Conservation (phyloP, 2,329 filamentous ascomycete species). For the Penicillium sp. region DNA sequence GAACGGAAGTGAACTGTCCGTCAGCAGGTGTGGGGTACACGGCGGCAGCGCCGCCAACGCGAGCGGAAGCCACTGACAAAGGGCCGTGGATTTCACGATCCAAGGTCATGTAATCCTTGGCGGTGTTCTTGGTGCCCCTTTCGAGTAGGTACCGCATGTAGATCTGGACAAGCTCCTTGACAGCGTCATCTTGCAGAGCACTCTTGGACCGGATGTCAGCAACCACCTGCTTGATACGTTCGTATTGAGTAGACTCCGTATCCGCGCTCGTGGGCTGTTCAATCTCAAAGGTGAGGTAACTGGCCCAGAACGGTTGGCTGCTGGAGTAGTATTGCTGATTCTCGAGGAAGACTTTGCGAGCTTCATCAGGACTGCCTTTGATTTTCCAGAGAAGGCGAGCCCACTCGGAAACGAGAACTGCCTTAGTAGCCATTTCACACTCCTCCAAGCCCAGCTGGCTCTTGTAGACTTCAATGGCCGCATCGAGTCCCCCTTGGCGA, state of each 20-base stretch:
- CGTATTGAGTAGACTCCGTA: constrained; percentile 61
- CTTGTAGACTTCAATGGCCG: constrained; percentile 79
- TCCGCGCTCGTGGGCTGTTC: constrained; percentile 69
- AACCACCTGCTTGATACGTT: constrained; percentile 76
- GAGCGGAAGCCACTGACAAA: constrained; percentile 36
- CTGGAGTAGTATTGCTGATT: constrained; percentile 81
- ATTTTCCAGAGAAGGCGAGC: constrained; percentile 82
- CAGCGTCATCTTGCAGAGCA: constrained; percentile 61
- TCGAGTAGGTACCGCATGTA: constrained; percentile 85
- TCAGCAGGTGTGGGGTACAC: constrained; percentile 13
- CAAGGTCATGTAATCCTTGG: constrained; percentile 78
- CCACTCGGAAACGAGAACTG: constrained; percentile 83
- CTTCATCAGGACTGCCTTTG: constrained; percentile 74
- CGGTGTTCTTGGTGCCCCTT: constrained; percentile 73
- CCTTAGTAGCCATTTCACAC: constrained; percentile 75
- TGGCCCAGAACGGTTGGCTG: constrained; percentile 84
- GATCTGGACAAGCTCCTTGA: constrained; percentile 69
- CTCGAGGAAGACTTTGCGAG: constrained; percentile 75
- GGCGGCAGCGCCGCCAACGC: constrained; percentile 26
- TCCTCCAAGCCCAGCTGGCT: constrained; percentile 69
- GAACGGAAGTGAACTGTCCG: constrained; percentile 5
- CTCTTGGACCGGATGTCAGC: constrained; percentile 71
- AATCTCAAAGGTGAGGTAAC: constrained; percentile 84
- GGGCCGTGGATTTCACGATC: constrained; percentile 82
- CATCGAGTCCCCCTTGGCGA: constrained; percentile 76